Evolutionary conservation across 768 basidiomycete genomes (phyloP).

Genomic region (Sarcomyxa edulis): DNA sequence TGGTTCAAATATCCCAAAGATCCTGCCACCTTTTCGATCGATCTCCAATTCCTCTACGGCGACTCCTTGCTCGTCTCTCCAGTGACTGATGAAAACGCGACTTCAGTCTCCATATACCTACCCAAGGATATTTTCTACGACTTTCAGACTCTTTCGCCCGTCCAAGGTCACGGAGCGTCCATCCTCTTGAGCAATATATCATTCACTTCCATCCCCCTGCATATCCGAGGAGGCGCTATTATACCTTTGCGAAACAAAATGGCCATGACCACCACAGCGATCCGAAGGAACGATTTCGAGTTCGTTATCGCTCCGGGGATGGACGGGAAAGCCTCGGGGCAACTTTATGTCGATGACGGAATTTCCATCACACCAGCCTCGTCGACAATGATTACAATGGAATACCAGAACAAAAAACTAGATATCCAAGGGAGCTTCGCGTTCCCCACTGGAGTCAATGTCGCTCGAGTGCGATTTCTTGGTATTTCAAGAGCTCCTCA

Average conservation of each 20-base stretch:
- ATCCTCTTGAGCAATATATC: constrained; percentile 41
- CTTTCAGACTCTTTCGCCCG: constrained; percentile 42
- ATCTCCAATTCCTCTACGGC: constrained; percentile 68
- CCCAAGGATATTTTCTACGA: constrained; percentile 66
- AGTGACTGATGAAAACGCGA: constrained; percentile 55
- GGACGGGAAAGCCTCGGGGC: constrained; percentile 45
- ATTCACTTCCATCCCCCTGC: constrained; percentile 55
- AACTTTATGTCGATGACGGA: constrained; percentile 63
- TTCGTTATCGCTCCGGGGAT: constrained; percentile 53
- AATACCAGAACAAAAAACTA: constrained; percentile 23
- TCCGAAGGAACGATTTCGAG: constrained; percentile 54
- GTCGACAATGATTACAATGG: constrained; percentile 28
- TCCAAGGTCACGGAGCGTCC: constrained; percentile 41
- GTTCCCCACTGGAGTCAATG: constrained; percentile 30
- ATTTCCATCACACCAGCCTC: constrained; percentile 36
- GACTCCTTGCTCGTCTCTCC: constrained; percentile 65
- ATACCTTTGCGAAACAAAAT: constrained; percentile 50
- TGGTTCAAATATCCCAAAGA: constrained; percentile 69
- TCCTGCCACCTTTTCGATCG: constrained; percentile 49
- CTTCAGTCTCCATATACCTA: constrained; percentile 55
- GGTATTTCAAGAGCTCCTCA: constrained; percentile 24
- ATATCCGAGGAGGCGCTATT: constrained; percentile 55
- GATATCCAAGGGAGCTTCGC: constrained; percentile 31
- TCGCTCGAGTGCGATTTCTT: constrained; percentile 32
- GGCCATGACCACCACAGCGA: constrained; percentile 55